Percentiles rank a stretch among this genome's conserved stretches.
These are phyloP conservation scores for Plicaturopsis crispa DNA, from an alignment of 768 basidiomycete genomes.

Conservation along the genomic window DNA sequence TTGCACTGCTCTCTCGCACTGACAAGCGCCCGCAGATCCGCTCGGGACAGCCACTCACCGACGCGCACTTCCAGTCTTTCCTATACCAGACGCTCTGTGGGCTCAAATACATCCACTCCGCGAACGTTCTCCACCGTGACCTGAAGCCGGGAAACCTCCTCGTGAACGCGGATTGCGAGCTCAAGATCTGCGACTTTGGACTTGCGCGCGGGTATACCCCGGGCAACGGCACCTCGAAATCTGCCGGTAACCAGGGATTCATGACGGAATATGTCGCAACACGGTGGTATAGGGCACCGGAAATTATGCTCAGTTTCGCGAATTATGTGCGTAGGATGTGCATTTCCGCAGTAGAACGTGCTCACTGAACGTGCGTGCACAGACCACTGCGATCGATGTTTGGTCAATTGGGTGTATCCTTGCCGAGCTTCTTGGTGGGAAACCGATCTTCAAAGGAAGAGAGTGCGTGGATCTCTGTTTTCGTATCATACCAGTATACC, in stretches of 20 bases:
- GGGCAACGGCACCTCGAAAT: conserved; percentile 63
- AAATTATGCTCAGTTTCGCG: conserved; percentile 97
- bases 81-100: conserved; percentile 98
- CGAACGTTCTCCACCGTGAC: conserved; percentile 95
- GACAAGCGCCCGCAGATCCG: conserved; percentile 47
- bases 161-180: conserved; percentile 97
- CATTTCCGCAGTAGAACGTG: neutral
- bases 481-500: conserved; percentile 3
- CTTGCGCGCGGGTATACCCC: conserved; percentile 92
- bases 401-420: conserved; percentile 97
- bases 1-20: neutral
- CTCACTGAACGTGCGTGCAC: conserved; percentile 11
- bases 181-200: conserved; percentile 99
- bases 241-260: conserved; percentile 83
- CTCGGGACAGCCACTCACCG: conserved; percentile 81
- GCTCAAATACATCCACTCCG: conserved; percentile 96
- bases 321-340: conserved; percentile 63
- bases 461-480: conserved; percentile 51
- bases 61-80: conserved; percentile 93
- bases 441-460: conserved; percentile 94
- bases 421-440: conserved; percentile 87
- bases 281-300: conserved; percentile 96
- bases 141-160: conserved; percentile 92
- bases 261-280: conserved; percentile 99
- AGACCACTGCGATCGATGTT: conserved; percentile 90